Conservation (phyloP, 2,329 filamentous ascomycete species). For the Fusarium cicatricum region DNA sequence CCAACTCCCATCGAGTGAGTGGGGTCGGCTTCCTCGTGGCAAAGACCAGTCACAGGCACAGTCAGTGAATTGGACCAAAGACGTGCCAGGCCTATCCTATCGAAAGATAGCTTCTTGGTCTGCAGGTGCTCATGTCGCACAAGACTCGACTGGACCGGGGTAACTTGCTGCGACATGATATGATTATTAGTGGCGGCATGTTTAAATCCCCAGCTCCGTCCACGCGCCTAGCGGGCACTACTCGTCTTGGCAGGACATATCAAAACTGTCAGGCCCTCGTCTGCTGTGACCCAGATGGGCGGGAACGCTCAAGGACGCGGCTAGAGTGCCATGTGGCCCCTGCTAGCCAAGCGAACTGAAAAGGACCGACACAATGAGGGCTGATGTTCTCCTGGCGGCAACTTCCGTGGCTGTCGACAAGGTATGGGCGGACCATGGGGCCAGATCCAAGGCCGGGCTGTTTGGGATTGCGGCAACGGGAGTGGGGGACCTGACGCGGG, state of each 20-base stretch:
- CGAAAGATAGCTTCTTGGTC: too few relatives aligned
- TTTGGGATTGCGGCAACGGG: slow-evolving; percentile 38
- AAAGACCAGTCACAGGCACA: slow-evolving; percentile 7
- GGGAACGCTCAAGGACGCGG: slow-evolving; percentile 28
- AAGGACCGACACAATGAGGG: slow-evolving; percentile 31
- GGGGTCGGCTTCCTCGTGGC: slow-evolving; percentile 9
- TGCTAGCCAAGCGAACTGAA: slow-evolving; percentile 15
- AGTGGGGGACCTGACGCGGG: slow-evolving; percentile 35
- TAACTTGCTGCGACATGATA: slow-evolving; percentile 6
- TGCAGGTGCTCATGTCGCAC: slow-evolving; percentile 3
- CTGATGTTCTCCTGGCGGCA: slow-evolving; percentile 26
- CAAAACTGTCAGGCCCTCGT: slow-evolving; percentile 10
- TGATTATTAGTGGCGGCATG: slow-evolving; percentile 17
- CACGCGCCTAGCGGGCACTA: slow-evolving; percentile 32
- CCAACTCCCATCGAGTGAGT: slow-evolving; percentile 17
- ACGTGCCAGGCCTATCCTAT: too few relatives aligned
- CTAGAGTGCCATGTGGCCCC: slow-evolving; percentile 5
- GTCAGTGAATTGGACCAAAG: too few relatives aligned
- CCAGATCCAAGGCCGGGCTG: slow-evolving; percentile 28
- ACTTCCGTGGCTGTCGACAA: slow-evolving; percentile 20
- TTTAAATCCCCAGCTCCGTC: slow-evolving; percentile 25
- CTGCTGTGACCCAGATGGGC: slow-evolving; percentile 23
- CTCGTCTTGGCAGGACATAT: slow-evolving; percentile 28
- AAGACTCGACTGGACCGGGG: neutral
- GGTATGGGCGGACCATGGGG: slow-evolving; percentile 20